phyloP scores from a whole-genome alignment of 2,329 filamentous ascomycete species.

The Lecanicillium sp. region DNA sequence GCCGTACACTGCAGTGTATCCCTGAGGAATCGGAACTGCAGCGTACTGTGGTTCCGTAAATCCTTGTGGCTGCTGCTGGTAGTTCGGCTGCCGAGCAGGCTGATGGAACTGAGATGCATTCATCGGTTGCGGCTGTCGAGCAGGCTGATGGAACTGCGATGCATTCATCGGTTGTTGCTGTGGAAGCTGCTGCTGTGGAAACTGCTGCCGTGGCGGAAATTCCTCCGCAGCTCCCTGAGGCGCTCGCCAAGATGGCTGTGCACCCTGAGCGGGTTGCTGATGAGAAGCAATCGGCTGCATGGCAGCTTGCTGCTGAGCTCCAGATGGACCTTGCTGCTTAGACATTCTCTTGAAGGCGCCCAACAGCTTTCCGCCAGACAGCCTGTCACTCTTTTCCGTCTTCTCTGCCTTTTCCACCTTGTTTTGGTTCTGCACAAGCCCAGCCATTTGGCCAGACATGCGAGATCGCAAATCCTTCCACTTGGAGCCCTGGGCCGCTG shows the following conservation, averaged over 20 bases:
- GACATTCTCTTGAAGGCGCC: constrained; percentile 24
- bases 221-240: not conserved
- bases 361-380: constrained; percentile 18
- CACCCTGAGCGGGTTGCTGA: too few species aligned
- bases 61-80: constrained; percentile 4
- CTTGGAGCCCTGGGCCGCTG: constrained; percentile 15
- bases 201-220: not conserved
- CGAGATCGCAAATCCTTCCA: constrained; percentile 26
- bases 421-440: constrained; percentile 5
- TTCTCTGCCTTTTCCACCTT: constrained; percentile 11
- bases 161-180: constrained; percentile 1
- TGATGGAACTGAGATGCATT: not conserved
- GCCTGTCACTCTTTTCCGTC: constrained; percentile 15
- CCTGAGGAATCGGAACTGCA: constrained; percentile 4
- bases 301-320: constrained; percentile 4
- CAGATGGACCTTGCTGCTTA: constrained; percentile 16
- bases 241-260: too few species aligned
- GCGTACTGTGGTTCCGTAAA: constrained; percentile 8
- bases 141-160: constrained; percentile 6
- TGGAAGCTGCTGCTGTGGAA: not conserved
- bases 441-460: constrained; percentile 21
- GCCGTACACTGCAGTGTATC: constrained; percentile 4
- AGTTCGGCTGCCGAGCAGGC: not conserved
- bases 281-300: not conserved
- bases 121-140: not conserved